Percentiles rank a stretch among this genome's conserved stretches.
Conservation (phyloP, 805 yeast genomes). For the Tetrapisispora iriomotensis region DNA sequence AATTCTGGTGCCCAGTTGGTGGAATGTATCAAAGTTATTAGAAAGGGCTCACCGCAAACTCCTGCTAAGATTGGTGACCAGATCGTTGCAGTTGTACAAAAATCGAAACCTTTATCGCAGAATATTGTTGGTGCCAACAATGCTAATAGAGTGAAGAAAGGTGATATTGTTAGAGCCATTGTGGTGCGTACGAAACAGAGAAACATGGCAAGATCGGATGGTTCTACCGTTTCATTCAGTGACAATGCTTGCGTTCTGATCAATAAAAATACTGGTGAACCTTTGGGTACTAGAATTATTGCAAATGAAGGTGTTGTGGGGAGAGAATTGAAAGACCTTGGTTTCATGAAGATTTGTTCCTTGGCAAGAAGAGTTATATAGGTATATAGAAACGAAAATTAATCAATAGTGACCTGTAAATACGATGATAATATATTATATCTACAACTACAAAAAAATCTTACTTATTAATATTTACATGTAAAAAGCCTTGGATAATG, state of each 20-base stretch:
- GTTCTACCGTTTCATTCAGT: slow-evolving; percentile 76
- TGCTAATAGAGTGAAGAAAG: slow-evolving; percentile 78
- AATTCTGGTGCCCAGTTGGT: slow-evolving; percentile 92
- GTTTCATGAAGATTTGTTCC: slow-evolving; percentile 76
- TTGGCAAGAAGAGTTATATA: slow-evolving; percentile 70
- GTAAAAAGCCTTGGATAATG: no score
- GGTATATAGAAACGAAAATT: no score
- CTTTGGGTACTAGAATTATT: slow-evolving; percentile 82
- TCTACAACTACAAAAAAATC: no score
- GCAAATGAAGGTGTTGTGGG: slow-evolving; percentile 58
- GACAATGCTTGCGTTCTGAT: slow-evolving; percentile 95
- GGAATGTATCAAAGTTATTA: slow-evolving; percentile 90
- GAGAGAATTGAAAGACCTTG: slow-evolving; percentile 74
- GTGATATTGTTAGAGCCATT: slow-evolving; percentile 92
- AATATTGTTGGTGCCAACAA: slow-evolving; percentile 66
- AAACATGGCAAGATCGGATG: slow-evolving; percentile 70
- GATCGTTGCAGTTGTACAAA: slow-evolving; percentile 88
- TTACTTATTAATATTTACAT: neutral
- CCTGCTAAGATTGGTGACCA: slow-evolving; percentile 84
- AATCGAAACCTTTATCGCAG: slow-evolving; percentile 69
- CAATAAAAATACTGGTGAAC: slow-evolving; percentile 81
- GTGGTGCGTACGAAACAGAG: slow-evolving; percentile 83
- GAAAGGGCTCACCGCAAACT: slow-evolving; percentile 70
- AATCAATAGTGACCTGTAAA: no score
- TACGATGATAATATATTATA: no score